Base-by-base conservation (phyloP, 225 moss, liverwort and hornwort species). In the Sphagnum tenellum region DNA sequence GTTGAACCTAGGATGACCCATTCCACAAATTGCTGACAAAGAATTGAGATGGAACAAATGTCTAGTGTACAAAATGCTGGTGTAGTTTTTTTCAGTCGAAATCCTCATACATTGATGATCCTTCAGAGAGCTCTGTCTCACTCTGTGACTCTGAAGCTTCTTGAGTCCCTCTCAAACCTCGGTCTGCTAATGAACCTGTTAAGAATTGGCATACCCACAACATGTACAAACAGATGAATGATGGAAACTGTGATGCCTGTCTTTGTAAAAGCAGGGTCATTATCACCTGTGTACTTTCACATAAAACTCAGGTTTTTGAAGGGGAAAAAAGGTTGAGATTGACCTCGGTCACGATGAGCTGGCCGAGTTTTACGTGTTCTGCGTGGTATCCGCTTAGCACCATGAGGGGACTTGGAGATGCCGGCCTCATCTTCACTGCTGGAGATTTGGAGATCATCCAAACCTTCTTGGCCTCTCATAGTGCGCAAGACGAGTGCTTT, bases 91-190 rank as follows among this genome's bases (percentile, higher is more conserved):
- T 29, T 85, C 67, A 85, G 61, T 85, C 85, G 53, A 89, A 85
- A 64, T 92, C 89, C 69, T 92, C 87, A 64, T 89, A 89, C 14
- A 83, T 82, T 66, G 91, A 92, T 50, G 89, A 89, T 51, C 82
- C 85, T 71, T 92, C 91, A 12, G 89, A 89, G 69, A 71, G 64
- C 58, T 92, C 89, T 64, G 86, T 86, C 71, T 89, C 91, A 50
- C 81, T 81, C 12, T 78, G 83, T 44, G 79, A 80, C n/a, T 84
- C 73, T 72, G 89, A 81, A 60, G 78, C 76, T 73, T 81, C 81
- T 46, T 75, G 72, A 55, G 81, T 73, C 48, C 63, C 71, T 61
- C 65, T 71, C 7, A 67, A 7, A 29, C 29, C 29, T 49, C 63
- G 69, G 59, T 81, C 85, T 53, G 53, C 76, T 9, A 72, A 56